Conservation (phyloP, 2,329 filamentous ascomycete genomes). For the Fusarium torreyae region DNA sequence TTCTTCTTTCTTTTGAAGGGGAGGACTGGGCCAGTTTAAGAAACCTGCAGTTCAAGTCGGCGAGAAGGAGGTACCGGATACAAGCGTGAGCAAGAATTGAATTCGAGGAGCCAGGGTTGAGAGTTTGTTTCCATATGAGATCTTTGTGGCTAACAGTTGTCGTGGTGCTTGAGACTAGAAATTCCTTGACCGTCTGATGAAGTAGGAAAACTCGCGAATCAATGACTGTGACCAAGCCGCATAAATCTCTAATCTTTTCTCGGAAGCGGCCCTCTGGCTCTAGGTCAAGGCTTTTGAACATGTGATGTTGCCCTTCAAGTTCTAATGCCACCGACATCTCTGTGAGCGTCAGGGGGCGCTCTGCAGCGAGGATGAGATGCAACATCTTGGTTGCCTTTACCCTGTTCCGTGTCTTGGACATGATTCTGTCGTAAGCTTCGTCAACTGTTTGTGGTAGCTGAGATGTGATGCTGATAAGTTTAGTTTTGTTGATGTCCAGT, state of each 20-base stretch:
- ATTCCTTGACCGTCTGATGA: conserved; percentile 46
- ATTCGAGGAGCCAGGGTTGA: conserved; percentile 26
- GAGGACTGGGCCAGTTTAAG: no score
- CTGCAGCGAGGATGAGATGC: conserved; percentile 46
- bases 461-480: conserved; percentile 18
- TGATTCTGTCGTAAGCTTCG: conserved; percentile 49
- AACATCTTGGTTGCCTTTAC: conserved; percentile 36
- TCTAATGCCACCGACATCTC: conserved; percentile 47
- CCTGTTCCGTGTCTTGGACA: conserved; percentile 33
- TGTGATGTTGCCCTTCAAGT: conserved; percentile 1
- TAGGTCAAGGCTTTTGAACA: conserved; percentile 18
- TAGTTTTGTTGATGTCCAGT: conserved; percentile 14
- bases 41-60: no score
- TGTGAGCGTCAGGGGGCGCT: conserved; percentile 39
- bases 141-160: not conserved
- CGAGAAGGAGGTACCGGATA: not conserved
- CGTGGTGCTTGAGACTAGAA: conserved; percentile 19
- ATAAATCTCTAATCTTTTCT: conserved; percentile 43
- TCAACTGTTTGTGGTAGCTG: conserved; percentile 44
- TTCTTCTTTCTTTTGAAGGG: no score
- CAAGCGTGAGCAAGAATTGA: conserved; percentile 37
- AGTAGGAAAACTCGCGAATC: conserved; percentile 42
- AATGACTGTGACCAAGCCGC: conserved; percentile 50
- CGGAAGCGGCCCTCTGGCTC: conserved; percentile 19
- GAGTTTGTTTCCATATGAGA: conserved; percentile 29